Base-by-base conservation (phyloP, 2,329 filamentous ascomycete species). In the Trichoderma sp. region DNA sequence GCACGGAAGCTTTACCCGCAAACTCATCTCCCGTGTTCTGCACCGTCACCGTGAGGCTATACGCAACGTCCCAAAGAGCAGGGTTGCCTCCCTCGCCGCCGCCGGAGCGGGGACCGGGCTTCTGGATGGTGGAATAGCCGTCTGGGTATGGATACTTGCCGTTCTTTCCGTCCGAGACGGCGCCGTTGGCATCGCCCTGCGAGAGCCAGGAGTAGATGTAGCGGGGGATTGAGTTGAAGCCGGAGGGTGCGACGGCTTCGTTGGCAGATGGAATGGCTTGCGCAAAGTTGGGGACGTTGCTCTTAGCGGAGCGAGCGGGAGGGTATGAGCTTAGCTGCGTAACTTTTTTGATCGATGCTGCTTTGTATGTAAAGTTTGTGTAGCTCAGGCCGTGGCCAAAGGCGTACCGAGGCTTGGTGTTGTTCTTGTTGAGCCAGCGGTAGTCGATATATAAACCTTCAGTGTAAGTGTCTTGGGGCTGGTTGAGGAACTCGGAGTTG, bases 371-470 rank as follows among this genome's bases (percentile, higher is more conserved):
- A 76, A 94, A 96, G 1, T 80, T 85, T 0, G 92, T 93, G 80
- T 95, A 97, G 63, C 89, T 92, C 2, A 97, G 84, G 0, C 94
- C 94, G 69, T 89, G 94, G 0, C 94, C 94, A 73, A 97, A 97
- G 56, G 92, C 91, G 75, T 90, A 97, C 1, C 91, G 90, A 0
- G 94, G 94, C 5, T 83, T 83, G 69, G 95, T 89, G 67, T 84
- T 82, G 65, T 90, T 79, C 75, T 90, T 92, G 81, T 97, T 93
- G 72, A 97, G 94, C 78, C 94, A 87, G 13, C 93, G 89, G 80
- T 97, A 97, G 81, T 97, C 94, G 72, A 96, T 89, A 75, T 94
- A 94, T 0, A 97, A 80, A 0, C 92, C 92, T 75, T 97, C 92
- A 1, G 84, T 85, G 76, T 95, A 97, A 71, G 92, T 89, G 72